Evolutionary conservation across 331 rosid genomes (phyloP), one percentile per base, ranked within the genome.

Genomic region (Pyracantha coccinea): DNA sequence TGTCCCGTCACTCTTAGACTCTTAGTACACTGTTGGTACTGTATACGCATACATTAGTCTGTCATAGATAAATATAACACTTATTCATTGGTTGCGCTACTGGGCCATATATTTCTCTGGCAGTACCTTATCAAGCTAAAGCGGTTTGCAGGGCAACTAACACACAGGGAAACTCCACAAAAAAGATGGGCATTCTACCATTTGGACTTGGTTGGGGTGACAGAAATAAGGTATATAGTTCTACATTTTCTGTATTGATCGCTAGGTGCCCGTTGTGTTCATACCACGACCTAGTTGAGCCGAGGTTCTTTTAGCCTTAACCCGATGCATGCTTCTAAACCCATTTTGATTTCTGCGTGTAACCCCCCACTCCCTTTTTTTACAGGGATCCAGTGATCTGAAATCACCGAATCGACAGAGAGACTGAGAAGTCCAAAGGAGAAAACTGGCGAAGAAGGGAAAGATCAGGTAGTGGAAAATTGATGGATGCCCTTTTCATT

Each of bases 121-220:
- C 31, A 20, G 32, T 77, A 12, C 13, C 76, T 69, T 65, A 68
- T 32, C 57, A 67, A 21, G 76, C 54, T 66, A 8, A n/a, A 50
- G 55, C 73, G 61, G 72, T 81, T 59, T 81, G 79, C 79, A 88
- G 98, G 88, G 38, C 85, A 45, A 61, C 28, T 47, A 72, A 89
- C 14, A 69, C 63, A 35, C 83, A 45, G 59, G 96, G 83, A 52
- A 83, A 53, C 80, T 44, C 86, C 47, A 27, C 90, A 68, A 85
- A 83, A 71, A 91, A 76, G 89, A 55, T 69, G 20, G 72, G 93
- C 74, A 79, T 91, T 77, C 83, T 89, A 63, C 82, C 85, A 27
- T 91, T 93, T 83, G 93, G 91, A 81, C 83, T 93, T 23, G 93
- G 96, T 62, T 91, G 98, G 97, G 93, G 98, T 59, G 97, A 93